Conservation (phyloP, 768 basidiomycete genomes). For the Mycena kentingensis region DNA sequence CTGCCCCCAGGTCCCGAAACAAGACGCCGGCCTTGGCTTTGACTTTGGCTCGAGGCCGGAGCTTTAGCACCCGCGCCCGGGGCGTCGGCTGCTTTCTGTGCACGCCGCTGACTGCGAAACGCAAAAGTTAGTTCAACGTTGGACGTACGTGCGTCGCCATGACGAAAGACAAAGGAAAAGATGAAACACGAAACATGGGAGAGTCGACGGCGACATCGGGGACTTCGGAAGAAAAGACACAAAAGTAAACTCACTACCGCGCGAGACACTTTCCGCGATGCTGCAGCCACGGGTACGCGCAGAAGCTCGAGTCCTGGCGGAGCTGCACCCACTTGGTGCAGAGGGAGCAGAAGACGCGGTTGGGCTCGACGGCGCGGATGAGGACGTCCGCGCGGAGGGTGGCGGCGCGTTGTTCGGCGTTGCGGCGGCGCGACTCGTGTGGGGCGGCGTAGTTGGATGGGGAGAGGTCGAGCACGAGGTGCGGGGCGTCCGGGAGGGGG, state of each 20-base stretch:
- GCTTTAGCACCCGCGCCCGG: slow-evolving; percentile 43
- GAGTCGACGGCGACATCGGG: too few species aligned
- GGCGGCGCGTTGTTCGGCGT: slow-evolving; percentile 78
- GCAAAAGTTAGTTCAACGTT: too few species aligned
- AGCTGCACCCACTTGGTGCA: slow-evolving; percentile 86
- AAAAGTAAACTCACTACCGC: slow-evolving; percentile 53
- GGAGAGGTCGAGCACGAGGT: slow-evolving; percentile 54
- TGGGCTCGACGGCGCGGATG: slow-evolving; percentile 73
- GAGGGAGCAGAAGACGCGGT: slow-evolving; percentile 70
- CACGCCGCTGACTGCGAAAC: slow-evolving; percentile 53
- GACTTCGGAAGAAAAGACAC: neutral
- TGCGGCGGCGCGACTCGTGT: slow-evolving; percentile 70
- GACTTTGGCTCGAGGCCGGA: neutral
- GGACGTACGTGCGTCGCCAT: too few species aligned
- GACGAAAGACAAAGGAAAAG: neutral
- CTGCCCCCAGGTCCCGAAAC: neutral
- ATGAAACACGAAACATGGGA: too few species aligned
- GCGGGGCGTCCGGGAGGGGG: slow-evolving; percentile 37
- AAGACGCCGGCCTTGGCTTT: neutral
- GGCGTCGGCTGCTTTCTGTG: slow-evolving; percentile 56
- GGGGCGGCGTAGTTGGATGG: slow-evolving; percentile 56
- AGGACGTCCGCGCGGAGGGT: slow-evolving; percentile 65
- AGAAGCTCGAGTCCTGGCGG: slow-evolving; percentile 77
- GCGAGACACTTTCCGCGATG: slow-evolving; percentile 78
- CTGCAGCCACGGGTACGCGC: slow-evolving; percentile 81